Evolutionary conservation across 768 basidiomycete genomes (phyloP).

Genomic region (Rubroboletus satanas): DNA sequence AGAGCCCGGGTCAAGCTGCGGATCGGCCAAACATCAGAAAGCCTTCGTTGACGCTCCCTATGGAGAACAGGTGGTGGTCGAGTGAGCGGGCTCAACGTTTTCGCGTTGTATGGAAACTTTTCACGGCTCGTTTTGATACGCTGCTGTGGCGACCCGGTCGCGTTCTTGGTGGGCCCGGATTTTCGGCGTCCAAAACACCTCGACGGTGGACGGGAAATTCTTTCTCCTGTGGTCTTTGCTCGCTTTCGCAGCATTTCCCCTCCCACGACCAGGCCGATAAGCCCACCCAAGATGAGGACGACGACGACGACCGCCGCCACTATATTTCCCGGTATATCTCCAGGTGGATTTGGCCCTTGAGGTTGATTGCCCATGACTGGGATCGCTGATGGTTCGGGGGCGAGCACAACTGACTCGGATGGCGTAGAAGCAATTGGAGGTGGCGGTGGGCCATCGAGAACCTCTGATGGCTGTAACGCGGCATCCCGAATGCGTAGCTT

Average conservation of each 20-base stretch:
- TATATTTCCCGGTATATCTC: slow-evolving; percentile 19
- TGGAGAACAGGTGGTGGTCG: slow-evolving; percentile 13
- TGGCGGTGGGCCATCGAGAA: slow-evolving; percentile 1
- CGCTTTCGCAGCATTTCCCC: slow-evolving; percentile 26
- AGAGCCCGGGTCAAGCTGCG: slow-evolving; percentile 15
- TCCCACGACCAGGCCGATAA: slow-evolving; percentile 25
- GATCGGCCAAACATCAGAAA: slow-evolving; percentile 22
- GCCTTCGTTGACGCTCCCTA: slow-evolving; percentile 12
- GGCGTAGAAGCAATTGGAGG: slow-evolving; percentile 1
- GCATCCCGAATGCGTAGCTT: slow-evolving; percentile 7
- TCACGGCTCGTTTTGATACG: background rate
- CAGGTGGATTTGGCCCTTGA: slow-evolving; percentile 1
- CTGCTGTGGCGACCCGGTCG: background rate
- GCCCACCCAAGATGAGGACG: slow-evolving; percentile 27
- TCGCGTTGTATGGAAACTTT: slow-evolving; percentile 12
- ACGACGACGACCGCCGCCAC: slow-evolving; percentile 20
- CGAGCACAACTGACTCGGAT: slow-evolving; percentile 3
- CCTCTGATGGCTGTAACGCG: slow-evolving; percentile 7
- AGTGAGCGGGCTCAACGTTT: slow-evolving; percentile 8
- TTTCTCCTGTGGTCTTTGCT: background rate
- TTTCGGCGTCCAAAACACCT: slow-evolving; percentile 3
- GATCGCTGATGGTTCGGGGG: slow-evolving; percentile 4
- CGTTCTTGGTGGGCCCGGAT: background rate
- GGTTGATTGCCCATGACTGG: background rate
- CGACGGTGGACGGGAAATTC: background rate